A percentile compares a stretch with the other conserved stretches of the same genome.
Evolutionary conservation across 2,329 filamentous ascomycete genomes (phyloP).

Genomic region (Lomentospora prolificans): DNA sequence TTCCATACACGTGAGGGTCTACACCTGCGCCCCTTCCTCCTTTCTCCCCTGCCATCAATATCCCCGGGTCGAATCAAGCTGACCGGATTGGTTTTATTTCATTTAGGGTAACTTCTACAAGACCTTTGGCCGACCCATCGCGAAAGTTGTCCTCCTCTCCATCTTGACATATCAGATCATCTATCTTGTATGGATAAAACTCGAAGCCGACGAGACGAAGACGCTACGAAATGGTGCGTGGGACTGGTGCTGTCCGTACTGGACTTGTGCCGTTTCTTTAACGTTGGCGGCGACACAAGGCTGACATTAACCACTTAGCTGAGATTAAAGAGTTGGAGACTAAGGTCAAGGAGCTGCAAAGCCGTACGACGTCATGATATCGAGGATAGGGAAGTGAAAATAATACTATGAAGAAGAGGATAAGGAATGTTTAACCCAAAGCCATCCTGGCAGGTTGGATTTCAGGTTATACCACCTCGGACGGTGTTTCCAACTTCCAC

Average conservation of each 20-base stretch:
- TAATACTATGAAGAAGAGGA: too few species aligned
- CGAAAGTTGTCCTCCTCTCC: constrained; percentile 65
- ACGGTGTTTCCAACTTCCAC: too few species aligned
- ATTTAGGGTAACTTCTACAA: constrained; percentile 56
- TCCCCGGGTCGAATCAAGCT: too few species aligned
- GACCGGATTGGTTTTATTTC: too few species aligned
- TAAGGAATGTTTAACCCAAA: too few species aligned
- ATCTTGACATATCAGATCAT: constrained; percentile 69
- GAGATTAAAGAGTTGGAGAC: constrained; percentile 4
- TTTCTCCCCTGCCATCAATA: background rate
- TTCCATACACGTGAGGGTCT: background rate
- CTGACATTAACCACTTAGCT: too few species aligned
- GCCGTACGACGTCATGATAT: background rate
- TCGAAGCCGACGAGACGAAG: constrained; percentile 59
- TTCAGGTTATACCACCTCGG: too few species aligned
- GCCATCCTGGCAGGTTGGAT: too few species aligned
- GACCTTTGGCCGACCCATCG: constrained; percentile 61
- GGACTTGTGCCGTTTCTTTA: too few species aligned
- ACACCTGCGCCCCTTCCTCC: background rate
- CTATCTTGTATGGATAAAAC: constrained; percentile 65
- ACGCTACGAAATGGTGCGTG: constrained; percentile 6
- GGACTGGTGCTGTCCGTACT: too few species aligned
- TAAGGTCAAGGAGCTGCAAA: background rate
- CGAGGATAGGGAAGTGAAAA: too few species aligned
- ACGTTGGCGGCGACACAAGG: too few species aligned